phyloP scores from a whole-genome alignment of 805 yeast species.

The Kuraishia borneana region DNA sequence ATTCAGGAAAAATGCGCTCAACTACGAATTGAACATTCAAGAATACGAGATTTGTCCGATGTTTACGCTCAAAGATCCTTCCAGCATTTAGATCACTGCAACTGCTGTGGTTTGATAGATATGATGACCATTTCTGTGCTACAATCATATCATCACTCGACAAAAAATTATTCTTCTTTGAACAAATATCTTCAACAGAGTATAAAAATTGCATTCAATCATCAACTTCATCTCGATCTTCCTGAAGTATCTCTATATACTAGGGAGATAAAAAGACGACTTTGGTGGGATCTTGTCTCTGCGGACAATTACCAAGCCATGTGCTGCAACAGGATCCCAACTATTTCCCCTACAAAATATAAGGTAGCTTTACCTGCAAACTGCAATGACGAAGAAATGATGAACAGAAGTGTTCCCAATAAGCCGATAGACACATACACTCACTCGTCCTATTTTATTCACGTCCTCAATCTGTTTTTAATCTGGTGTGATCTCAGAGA shows the following conservation, averaged over 20 bases:
- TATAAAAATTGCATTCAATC: slow-evolving; percentile 5
- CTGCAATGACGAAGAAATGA: slow-evolving; percentile 17
- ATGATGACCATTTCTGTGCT: slow-evolving; percentile 5
- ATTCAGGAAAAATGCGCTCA: slow-evolving; percentile 4
- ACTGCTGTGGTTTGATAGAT: slow-evolving; percentile 2
- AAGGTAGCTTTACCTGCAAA: slow-evolving; percentile 21
- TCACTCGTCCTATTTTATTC: slow-evolving; percentile 6
- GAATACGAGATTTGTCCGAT: not conserved
- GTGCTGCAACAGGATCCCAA: slow-evolving; percentile 5
- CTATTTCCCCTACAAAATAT: slow-evolving; percentile 10
- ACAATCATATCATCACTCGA: slow-evolving; percentile 2
- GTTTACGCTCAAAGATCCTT: slow-evolving; percentile 4
- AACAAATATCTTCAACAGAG: slow-evolving; percentile 5
- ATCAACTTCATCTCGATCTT: slow-evolving; percentile 4
- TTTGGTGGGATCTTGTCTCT: slow-evolving; percentile 13
- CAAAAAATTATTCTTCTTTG: slow-evolving; percentile 1
- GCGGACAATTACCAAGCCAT: slow-evolving; percentile 9
- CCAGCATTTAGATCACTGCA: slow-evolving; percentile 4
- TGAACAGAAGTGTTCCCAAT: slow-evolving; percentile 2
- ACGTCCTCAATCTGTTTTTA: slow-evolving; percentile 4
- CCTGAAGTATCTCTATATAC: not conserved
- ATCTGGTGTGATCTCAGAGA: slow-evolving; percentile 9
- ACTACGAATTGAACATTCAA: slow-evolving; percentile 1
- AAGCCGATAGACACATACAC: slow-evolving; percentile 5
- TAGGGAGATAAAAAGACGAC: slow-evolving; percentile 18